Evolutionary conservation across 1,139 yeast genomes (phyloP).

Genomic region (Kazachstania sp.): DNA sequence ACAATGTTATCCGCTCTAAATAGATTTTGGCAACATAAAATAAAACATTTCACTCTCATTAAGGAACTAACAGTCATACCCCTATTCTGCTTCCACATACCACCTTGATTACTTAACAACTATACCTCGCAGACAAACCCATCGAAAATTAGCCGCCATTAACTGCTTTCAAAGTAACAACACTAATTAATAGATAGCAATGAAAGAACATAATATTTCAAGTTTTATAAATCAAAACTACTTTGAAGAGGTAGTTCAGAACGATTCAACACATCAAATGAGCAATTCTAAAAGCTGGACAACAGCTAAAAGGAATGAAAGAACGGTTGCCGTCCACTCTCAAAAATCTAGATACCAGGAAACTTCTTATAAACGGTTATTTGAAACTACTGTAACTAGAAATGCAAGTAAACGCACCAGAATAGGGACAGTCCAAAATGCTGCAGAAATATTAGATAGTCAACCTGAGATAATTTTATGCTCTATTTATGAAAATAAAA

Average conservation of each 20-base stretch:
- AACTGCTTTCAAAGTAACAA: background rate
- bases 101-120: no score
- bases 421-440: background rate
- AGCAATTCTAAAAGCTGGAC: no score
- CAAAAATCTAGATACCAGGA: background rate
- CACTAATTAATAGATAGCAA: background rate
- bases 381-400: background rate
- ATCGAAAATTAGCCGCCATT: background rate
- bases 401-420: background rate
- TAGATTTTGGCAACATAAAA: no score
- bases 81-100: no score
- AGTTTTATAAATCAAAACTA: slow-evolving; percentile 2
- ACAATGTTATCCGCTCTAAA: no score
- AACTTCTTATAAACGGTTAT: background rate
- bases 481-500: slow-evolving; percentile 31
- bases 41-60: no score
- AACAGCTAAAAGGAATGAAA: background rate
- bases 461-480: slow-evolving; percentile 23
- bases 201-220: background rate
- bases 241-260: background rate
- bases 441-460: background rate
- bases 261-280: background rate
- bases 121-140: background rate
- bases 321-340: background rate
- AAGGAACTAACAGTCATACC: no score